Evolutionary conservation across 306 rosid genomes (phyloP).

Genomic region (Ormosia emarginata): DNA sequence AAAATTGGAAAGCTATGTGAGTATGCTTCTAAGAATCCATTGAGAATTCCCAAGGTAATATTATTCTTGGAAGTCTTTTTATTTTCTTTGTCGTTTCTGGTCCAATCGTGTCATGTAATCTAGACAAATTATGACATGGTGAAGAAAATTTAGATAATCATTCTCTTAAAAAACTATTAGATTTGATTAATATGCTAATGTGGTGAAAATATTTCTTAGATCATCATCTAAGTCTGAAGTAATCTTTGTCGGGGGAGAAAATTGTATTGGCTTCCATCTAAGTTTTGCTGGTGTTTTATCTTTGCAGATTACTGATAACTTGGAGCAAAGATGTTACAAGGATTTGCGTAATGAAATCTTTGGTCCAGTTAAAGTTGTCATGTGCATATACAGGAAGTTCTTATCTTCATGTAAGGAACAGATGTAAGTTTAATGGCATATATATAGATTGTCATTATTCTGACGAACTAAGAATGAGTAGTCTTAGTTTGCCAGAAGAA

Average conservation of each 20-base stretch:
- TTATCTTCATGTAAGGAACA: constrained; percentile 78
- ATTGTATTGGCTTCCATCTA: constrained; percentile 3
- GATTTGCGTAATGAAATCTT: constrained; percentile 73
- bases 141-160: neutral
- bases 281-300: constrained; percentile 14
- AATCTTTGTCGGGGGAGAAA: constrained; percentile 11
- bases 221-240: neutral
- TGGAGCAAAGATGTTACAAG: constrained; percentile 89
- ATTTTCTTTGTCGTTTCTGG: neutral
- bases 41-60: constrained; percentile 49
- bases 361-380: constrained; percentile 72
- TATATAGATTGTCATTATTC: neutral
- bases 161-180: neutral
- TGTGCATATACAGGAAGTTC: constrained; percentile 72
- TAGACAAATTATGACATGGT: neutral
- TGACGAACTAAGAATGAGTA: neutral
- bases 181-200: neutral
- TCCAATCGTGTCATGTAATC: neutral
- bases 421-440: constrained; percentile 64
- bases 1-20: constrained; percentile 52
- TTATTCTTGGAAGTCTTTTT: neutral
- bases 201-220: neutral
- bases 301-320: constrained; percentile 64
- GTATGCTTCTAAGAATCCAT: constrained; percentile 46
- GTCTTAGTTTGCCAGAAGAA: constrained; percentile 6